Conservation (phyloP, 495 filamentous ascomycete genomes). For the Pyrenula massariospora region DNA sequence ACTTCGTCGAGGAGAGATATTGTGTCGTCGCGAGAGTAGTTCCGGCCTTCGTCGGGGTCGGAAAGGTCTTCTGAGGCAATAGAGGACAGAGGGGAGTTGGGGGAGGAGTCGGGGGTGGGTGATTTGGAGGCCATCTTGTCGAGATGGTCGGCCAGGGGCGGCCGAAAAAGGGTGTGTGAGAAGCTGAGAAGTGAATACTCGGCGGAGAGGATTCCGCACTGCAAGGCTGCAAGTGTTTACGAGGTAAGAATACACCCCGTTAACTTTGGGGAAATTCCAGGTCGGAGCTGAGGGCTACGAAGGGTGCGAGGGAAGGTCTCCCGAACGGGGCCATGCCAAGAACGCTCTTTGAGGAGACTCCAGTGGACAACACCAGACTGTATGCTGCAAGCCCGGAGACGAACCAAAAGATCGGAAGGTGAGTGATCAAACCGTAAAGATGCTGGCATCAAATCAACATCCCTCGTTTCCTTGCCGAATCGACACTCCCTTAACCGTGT, state of each 20-base stretch:
- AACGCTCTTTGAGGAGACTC: too few relatives aligned
- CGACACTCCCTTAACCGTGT: too few relatives aligned
- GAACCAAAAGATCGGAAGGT: too few relatives aligned
- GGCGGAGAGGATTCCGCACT: neutral
- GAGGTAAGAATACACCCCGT: neutral
- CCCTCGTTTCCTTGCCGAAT: too few relatives aligned
- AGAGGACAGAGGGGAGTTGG: constrained; percentile 39
- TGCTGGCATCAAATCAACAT: too few relatives aligned
- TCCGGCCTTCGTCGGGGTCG: constrained; percentile 34
- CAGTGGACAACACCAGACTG: too few relatives aligned
- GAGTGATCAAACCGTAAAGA: too few relatives aligned
- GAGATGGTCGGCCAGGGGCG: neutral
- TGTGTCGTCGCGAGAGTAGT: constrained; percentile 10
- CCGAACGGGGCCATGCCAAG: too few relatives aligned
- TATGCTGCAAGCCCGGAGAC: too few relatives aligned
- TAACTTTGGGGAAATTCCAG: neutral
- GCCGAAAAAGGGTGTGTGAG: neutral
- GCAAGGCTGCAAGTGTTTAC: neutral
- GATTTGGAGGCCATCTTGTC: neutral
- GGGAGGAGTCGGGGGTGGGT: constrained; percentile 13
- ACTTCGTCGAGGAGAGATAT: constrained; percentile 16
- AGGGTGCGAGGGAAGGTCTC: neutral
- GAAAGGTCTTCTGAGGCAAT: constrained; percentile 36
- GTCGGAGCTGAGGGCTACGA: neutral
- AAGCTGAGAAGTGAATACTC: neutral